These are phyloP conservation scores for Starmerella kuoi DNA, from an alignment of 805 yeast species.

Conservation along the genomic window DNA sequence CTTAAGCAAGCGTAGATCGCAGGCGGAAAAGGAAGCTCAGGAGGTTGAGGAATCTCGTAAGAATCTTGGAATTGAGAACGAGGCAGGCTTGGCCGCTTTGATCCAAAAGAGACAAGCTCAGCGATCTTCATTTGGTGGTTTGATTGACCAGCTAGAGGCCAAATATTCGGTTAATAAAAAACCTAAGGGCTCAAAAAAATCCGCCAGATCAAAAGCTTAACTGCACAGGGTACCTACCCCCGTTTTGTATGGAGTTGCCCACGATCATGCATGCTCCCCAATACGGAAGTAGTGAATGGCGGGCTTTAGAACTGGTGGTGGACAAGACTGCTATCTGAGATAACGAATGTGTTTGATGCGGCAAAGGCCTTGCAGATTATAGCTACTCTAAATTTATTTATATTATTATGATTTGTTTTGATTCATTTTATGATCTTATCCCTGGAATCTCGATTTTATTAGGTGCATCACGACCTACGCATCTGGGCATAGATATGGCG, in stretches of 20 bases:
- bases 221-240: background rate
- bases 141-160: constrained; percentile 15
- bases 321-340: background rate
- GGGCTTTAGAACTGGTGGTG: background rate
- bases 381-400: too few relatives aligned
- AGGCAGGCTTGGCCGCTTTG: constrained; percentile 30
- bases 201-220: background rate
- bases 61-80: constrained; percentile 33
- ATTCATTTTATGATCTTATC: too few relatives aligned
- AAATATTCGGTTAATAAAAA: constrained; percentile 11
- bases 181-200: background rate
- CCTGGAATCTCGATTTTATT: too few relatives aligned
- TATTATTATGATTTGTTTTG: too few relatives aligned
- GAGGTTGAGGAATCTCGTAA: constrained; percentile 48
- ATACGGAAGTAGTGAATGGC: background rate
- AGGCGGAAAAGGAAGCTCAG: constrained; percentile 32
- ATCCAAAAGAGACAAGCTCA: constrained; percentile 27
- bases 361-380: background rate
- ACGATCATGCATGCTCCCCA: too few relatives aligned
- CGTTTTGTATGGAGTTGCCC: too few relatives aligned
- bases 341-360: background rate
- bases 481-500: too few relatives aligned
- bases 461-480: too few relatives aligned
- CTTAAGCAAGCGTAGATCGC: constrained; percentile 37
- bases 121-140: constrained; percentile 16